Evolutionary conservation across 2,329 filamentous ascomycete species (phyloP).

Genomic region (Curvularia sp.): DNA sequence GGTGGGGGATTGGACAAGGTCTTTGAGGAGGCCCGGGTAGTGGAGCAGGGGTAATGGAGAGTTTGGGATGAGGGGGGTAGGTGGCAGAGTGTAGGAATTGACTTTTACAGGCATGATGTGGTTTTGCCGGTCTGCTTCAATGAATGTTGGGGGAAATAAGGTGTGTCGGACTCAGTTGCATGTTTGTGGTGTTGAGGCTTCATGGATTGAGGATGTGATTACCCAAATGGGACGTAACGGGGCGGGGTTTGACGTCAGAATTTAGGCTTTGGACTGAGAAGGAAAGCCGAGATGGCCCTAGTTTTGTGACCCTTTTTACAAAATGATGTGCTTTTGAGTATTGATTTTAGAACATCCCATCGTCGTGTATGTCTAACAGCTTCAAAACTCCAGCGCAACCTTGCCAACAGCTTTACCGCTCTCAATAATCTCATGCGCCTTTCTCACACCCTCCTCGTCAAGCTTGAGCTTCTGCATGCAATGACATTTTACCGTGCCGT

Average conservation of each 20-base stretch:
- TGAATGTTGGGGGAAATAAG: background rate
- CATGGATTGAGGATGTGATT: conserved; percentile 8
- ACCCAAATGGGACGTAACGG: conserved; percentile 7
- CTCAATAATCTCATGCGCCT: conserved; percentile 15
- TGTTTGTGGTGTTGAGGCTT: background rate
- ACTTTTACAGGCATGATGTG: conserved; percentile 21
- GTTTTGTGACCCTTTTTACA: background rate
- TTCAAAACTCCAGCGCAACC: conserved; percentile 10
- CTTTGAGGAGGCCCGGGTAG: conserved; percentile 56
- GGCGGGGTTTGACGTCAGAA: conserved; percentile 19
- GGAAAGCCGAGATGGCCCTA: background rate
- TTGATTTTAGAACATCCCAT: background rate
- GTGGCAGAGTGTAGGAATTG: conserved; percentile 33
- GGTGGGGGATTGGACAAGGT: conserved; percentile 31
- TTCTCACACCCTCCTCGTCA: conserved; percentile 10
- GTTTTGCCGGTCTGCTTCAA: background rate
- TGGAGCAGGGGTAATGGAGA: conserved; percentile 59
- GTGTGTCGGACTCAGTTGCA: background rate
- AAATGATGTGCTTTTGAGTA: background rate
- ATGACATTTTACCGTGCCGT: conserved; percentile 5
- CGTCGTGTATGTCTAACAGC: background rate
- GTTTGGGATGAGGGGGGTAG: conserved; percentile 52
- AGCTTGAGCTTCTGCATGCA: conserved; percentile 12
- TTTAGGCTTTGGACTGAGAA: background rate
- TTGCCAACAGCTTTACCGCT: conserved; percentile 8